Conservation (phyloP, 164 flowering plant genomes). For the Hamamelis virginiana region DNA sequence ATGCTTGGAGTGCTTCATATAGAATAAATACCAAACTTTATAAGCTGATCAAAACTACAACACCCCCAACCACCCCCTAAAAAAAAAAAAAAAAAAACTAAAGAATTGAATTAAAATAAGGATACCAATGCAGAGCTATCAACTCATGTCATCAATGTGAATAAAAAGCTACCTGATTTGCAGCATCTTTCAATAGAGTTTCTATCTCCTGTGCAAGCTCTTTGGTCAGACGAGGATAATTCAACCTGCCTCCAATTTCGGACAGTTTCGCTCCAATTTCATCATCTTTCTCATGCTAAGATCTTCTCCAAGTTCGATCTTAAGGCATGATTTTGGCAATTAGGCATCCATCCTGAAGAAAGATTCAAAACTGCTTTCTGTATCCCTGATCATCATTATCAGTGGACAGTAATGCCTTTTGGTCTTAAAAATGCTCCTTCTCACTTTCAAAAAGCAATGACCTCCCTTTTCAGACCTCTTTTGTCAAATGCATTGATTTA, state of each 20-base stretch:
- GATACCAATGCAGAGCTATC: neutral
- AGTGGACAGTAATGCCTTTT: too few relatives aligned
- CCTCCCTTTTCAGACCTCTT: too few relatives aligned
- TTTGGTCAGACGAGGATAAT: slow-evolving; percentile 75
- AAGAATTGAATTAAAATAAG: neutral
- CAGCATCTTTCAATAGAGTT: slow-evolving; percentile 83
- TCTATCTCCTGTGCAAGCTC: slow-evolving; percentile 83
- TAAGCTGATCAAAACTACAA: neutral
- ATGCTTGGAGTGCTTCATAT: slow-evolving; percentile 4
- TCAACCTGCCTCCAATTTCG: slow-evolving; percentile 77
- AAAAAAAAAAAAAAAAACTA: neutral
- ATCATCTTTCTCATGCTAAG: too few relatives aligned
- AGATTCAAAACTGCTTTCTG: too few relatives aligned
- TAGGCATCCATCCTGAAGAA: too few relatives aligned
- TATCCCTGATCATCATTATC: too few relatives aligned
- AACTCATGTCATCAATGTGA: neutral
- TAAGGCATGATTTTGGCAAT: too few relatives aligned
- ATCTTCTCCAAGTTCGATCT: too few relatives aligned
- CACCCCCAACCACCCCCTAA: too few relatives aligned
- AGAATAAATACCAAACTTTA: neutral
- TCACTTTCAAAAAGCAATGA: too few relatives aligned
- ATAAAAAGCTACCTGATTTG: slow-evolving; percentile 71
- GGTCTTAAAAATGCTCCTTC: too few relatives aligned
- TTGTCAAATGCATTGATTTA: too few relatives aligned
- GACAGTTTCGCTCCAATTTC: slow-evolving; percentile 86